Evolutionary conservation across 495 filamentous ascomycete species (phyloP).

Genomic region (Penicillium angulare): DNA sequence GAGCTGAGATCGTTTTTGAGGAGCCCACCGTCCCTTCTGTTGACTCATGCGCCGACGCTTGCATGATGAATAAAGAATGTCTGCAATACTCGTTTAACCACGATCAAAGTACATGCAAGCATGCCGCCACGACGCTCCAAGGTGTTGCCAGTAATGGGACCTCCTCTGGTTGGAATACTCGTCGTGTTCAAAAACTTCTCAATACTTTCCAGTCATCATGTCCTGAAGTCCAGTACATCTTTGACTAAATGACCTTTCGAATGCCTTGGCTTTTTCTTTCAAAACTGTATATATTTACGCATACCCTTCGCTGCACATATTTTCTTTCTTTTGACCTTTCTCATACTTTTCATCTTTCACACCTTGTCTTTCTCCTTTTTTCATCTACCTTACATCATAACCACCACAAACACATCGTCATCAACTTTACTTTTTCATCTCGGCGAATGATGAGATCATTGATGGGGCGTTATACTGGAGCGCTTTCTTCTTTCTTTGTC

Average conservation of each 20-base stretch:
- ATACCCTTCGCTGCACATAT: constrained; percentile 14
- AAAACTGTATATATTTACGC: constrained; percentile 9
- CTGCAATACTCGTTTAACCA: constrained; percentile 41
- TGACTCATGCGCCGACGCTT: constrained; percentile 36
- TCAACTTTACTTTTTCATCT: neutral
- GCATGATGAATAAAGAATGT: constrained; percentile 36
- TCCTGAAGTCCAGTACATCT: constrained; percentile 27
- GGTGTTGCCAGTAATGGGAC: constrained; percentile 22
- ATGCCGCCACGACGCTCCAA: constrained; percentile 30
- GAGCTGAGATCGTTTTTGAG: constrained; percentile 18
- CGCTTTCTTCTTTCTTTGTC: too few relatives aligned
- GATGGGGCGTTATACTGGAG: constrained; percentile 16
- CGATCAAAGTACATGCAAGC: constrained; percentile 25
- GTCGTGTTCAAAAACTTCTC: constrained; percentile 25
- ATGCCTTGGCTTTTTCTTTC: neutral
- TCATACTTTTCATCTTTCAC: neutral
- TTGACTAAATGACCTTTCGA: constrained; percentile 11
- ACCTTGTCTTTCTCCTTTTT: too few relatives aligned
- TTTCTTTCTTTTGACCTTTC: neutral
- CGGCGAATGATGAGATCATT: constrained; percentile 10
- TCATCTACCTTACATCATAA: neutral
- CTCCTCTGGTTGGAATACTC: constrained; percentile 33
- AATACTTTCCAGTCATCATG: constrained; percentile 28
- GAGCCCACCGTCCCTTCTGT: constrained; percentile 20
- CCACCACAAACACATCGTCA: neutral